A percentile compares a stretch with the other conserved stretches of the same genome.
These are phyloP conservation scores for Chlorella vulgaris DNA, from an alignment of 139 green algal species.

Conservation along the genomic window DNA sequence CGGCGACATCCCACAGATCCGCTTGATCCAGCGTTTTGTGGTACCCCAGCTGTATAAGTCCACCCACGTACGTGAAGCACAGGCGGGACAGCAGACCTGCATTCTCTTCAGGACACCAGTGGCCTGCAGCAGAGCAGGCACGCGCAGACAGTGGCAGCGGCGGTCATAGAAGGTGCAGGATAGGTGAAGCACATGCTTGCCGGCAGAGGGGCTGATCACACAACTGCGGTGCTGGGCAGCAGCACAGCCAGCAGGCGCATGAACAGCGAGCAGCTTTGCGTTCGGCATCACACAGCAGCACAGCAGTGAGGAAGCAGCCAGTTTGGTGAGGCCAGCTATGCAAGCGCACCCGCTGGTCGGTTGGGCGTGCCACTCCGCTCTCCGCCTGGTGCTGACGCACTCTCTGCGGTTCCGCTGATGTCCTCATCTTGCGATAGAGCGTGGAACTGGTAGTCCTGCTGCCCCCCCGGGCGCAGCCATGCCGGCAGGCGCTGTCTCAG, in stretches of 20 bases:
- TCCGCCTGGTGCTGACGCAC: background rate
- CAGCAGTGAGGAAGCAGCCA: too few species aligned
- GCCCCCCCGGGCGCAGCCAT: conserved; percentile 3
- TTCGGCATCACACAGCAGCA: too few species aligned
- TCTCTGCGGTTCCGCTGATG: background rate
- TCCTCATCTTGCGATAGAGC: background rate
- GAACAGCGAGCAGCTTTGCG: too few species aligned
- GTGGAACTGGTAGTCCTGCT: conserved; percentile 6
- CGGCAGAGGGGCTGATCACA: too few species aligned
- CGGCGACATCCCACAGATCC: conserved; percentile 81
- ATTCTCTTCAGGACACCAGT: conserved; percentile 72
- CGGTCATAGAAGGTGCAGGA: background rate
- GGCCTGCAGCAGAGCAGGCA: background rate
- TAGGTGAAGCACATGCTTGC: background rate
- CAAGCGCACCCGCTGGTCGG: background rate
- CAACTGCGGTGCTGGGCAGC: too few species aligned
- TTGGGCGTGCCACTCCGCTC: background rate
- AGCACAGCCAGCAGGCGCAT: too few species aligned
- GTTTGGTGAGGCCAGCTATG: too few species aligned
- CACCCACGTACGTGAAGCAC: conserved; percentile 70
- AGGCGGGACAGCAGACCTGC: conserved; percentile 60
- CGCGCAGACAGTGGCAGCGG: background rate
- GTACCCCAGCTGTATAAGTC: conserved; percentile 63
- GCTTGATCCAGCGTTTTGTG: conserved; percentile 74
- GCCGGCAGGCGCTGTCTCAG: background rate